A percentile compares a stretch with the other conserved stretches of the same genome.
Evolutionary conservation across 208 protist genomes (phyloP).

Genomic region (Crithidia brevicula): DNA sequence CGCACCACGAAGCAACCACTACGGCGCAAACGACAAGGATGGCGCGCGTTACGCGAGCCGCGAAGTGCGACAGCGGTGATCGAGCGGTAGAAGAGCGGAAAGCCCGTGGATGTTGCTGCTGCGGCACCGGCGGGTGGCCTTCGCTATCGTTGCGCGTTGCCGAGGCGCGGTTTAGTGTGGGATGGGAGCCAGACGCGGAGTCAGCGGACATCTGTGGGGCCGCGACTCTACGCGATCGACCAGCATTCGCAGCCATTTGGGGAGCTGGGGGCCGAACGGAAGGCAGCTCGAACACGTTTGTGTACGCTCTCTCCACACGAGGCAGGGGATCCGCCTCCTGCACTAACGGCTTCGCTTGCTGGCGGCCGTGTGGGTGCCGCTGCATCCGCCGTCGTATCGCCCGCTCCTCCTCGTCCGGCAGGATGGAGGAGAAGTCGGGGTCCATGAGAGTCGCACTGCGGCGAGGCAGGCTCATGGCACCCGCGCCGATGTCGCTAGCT

Average conservation of each 20-base stretch:
- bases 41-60: neutral
- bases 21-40: neutral
- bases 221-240: too few relatives aligned
- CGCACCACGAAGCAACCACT: conserved; percentile 8
- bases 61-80: neutral
- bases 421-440: conserved; percentile 60
- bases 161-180: too few relatives aligned
- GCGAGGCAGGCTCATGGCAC: neutral
- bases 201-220: too few relatives aligned
- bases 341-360: too few relatives aligned
- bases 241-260: neutral
- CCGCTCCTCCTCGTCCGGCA: conserved; percentile 42
- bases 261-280: neutral
- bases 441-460: conserved; percentile 45
- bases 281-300: conserved; percentile 19
- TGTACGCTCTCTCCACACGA: too few relatives aligned
- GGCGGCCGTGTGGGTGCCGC: neutral
- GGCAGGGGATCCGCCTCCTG: too few relatives aligned
- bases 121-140: neutral
- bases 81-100: conserved; percentile 14
- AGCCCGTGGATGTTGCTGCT: neutral
- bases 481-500: neutral
- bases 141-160: neutral
- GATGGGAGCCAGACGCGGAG: too few relatives aligned
- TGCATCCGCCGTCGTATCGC: conserved; percentile 21